Evolutionary conservation across 371 early-diverging fungal species (phyloP).

Genomic region (Mucor velutinosus): DNA sequence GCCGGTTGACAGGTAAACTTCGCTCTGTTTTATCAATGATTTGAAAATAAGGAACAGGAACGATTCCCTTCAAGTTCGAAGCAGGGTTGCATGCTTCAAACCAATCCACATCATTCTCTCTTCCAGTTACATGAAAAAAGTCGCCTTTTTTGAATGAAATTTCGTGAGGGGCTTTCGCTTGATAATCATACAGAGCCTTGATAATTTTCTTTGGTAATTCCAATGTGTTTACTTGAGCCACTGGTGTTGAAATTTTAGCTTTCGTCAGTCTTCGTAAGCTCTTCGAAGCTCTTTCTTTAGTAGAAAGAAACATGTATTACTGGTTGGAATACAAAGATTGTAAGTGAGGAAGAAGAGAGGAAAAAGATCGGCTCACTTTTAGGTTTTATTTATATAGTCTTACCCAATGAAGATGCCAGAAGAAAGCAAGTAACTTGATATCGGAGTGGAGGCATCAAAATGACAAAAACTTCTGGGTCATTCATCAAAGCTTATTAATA

Average conservation of each 20-base stretch:
- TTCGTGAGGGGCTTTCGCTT: conserved; percentile 66
- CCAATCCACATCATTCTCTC: conserved; percentile 75
- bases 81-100: conserved; percentile 88
- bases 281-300: conserved; percentile 44
- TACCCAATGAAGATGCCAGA: not conserved
- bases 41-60: conserved; percentile 84
- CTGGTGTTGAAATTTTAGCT: conserved; percentile 49
- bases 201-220: conserved; percentile 81
- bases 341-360: conserved; percentile 5
- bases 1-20: conserved; percentile 17
- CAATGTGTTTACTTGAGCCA: conserved; percentile 24
- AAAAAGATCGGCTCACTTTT: conserved; percentile 3
- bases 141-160: conserved; percentile 85
- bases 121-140: conserved; percentile 87
- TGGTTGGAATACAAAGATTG: not conserved
- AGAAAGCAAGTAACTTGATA: not conserved
- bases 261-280: conserved; percentile 40
- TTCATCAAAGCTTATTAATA: not conserved
- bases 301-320: conserved; percentile 31
- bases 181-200: conserved; percentile 77
- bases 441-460: not conserved
- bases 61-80: conserved; percentile 76
- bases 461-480: not conserved
- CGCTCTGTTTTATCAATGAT: conserved; percentile 61
- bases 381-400: not conserved